phyloP scores from a whole-genome alignment of 1,284 basidiomycete genomes.

The Flammula alnicola region DNA sequence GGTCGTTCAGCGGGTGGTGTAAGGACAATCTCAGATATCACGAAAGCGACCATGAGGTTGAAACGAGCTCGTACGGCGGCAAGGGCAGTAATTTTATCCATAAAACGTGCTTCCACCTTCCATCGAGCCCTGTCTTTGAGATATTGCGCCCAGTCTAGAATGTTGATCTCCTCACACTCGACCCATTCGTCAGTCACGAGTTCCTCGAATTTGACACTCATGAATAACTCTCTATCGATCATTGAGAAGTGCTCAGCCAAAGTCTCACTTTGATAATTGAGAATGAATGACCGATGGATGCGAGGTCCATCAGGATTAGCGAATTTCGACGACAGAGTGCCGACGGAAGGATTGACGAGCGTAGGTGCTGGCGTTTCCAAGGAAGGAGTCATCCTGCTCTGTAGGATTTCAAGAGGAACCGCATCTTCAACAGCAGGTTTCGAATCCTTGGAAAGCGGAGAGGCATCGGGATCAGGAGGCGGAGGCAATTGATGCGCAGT shows the following conservation, averaged over 20 bases:
- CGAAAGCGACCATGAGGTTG: constrained; percentile 85
- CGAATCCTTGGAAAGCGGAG: constrained; percentile 43
- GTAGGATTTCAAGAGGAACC: constrained; percentile 68
- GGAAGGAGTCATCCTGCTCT: constrained; percentile 52
- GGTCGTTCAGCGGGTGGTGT: constrained; percentile 71
- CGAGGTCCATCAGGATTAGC: constrained; percentile 38
- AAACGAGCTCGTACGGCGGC: constrained; percentile 85
- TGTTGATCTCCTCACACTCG: constrained; percentile 64
- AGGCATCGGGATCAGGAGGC: constrained; percentile 33
- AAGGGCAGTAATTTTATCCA: constrained; percentile 70
- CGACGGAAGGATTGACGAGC: constrained; percentile 33
- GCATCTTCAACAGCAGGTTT: constrained; percentile 62
- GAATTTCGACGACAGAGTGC: constrained; percentile 32
- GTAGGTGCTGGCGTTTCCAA: constrained; percentile 39
- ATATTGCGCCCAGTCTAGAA: constrained; percentile 84
- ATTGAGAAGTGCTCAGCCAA: constrained; percentile 84
- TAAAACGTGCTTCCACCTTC: constrained; percentile 63
- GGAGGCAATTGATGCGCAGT: constrained; percentile 29
- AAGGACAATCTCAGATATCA: constrained; percentile 78
- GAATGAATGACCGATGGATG: constrained; percentile 69
- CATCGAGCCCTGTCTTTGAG: constrained; percentile 75
- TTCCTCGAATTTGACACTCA: constrained; percentile 84
- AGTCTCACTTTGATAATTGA: constrained; percentile 59
- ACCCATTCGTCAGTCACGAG: constrained; percentile 75
- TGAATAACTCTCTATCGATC: constrained; percentile 88